Evolutionary conservation across 164 flowering plant species (phyloP).

Genomic region (Liriodendron chinense): DNA sequence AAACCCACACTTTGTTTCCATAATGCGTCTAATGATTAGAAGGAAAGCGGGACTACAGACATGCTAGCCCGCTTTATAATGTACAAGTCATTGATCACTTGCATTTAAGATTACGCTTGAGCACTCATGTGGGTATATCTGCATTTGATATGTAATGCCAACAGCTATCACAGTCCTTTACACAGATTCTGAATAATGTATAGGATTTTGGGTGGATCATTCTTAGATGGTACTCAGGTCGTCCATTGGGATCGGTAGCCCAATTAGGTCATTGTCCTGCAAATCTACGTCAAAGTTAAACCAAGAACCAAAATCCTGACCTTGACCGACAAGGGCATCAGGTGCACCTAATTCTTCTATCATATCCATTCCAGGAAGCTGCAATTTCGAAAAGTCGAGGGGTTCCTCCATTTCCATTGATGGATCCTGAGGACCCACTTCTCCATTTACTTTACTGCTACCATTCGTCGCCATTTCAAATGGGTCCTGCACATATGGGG

Average conservation of each 20-base stretch:
- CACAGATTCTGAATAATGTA: conserved; percentile 26
- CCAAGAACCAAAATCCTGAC: conserved; percentile 50
- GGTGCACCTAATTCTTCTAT: conserved; percentile 44
- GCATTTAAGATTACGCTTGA: background rate
- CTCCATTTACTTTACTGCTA: conserved; percentile 28
- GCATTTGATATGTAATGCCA: conserved; percentile 23
- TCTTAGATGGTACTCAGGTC: conserved; percentile 60
- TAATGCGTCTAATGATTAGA: too few relatives aligned
- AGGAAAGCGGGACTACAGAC: too few relatives aligned
- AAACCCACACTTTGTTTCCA: background rate
- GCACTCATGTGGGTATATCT: background rate
- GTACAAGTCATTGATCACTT: too few relatives aligned
- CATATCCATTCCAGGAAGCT: conserved; percentile 39
- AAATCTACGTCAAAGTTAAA: conserved; percentile 54
- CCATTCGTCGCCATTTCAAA: conserved; percentile 20
- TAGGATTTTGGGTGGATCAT: conserved; percentile 18
- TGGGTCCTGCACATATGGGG: conserved; percentile 22
- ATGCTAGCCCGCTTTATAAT: background rate
- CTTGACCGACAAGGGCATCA: conserved; percentile 32
- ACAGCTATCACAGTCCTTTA: conserved; percentile 20
- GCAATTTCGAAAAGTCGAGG: conserved; percentile 39
- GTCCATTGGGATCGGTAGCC: conserved; percentile 75
- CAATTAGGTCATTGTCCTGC: conserved; percentile 55
- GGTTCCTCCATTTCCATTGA: conserved; percentile 38
- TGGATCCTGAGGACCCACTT: conserved; percentile 19